Evolutionary conservation across 1,284 basidiomycete genomes (phyloP).

Genomic region (Omphalotus olearius): DNA sequence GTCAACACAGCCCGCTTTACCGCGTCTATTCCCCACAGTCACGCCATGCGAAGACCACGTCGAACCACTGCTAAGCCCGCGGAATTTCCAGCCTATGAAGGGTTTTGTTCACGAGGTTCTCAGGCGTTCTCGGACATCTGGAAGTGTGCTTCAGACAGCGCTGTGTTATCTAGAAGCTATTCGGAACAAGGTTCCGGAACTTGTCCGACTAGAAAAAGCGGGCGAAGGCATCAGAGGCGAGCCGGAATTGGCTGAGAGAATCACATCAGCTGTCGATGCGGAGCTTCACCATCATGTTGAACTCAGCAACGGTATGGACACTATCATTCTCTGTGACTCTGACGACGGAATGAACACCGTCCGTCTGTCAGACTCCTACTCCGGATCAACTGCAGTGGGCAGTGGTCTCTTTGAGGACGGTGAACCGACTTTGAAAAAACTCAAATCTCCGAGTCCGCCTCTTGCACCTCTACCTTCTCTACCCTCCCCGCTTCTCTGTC

Average conservation of each 20-base stretch:
- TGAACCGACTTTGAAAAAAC: slow-evolving; percentile 15
- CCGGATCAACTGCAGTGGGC: slow-evolving; percentile 5
- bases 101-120: slow-evolving; percentile 76
- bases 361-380: slow-evolving; percentile 28
- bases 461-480: slow-evolving; percentile 44
- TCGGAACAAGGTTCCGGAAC: slow-evolving; percentile 57
- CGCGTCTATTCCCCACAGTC: slow-evolving; percentile 20
- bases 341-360: slow-evolving; percentile 34
- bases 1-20: slow-evolving; percentile 32
- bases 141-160: slow-evolving; percentile 70
- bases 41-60: neutral
- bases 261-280: slow-evolving; percentile 41
- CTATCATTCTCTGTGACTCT: slow-evolving; percentile 6
- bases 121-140: slow-evolving; percentile 70
- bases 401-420: slow-evolving; percentile 7
- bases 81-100: slow-evolving; percentile 43
- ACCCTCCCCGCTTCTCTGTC: slow-evolving; percentile 82
- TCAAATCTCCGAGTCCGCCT: slow-evolving; percentile 19
- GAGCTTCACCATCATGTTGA: slow-evolving; percentile 33
- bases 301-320: slow-evolving; percentile 8
- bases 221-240: slow-evolving; percentile 35
- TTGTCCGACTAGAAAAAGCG: slow-evolving; percentile 46
- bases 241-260: slow-evolving; percentile 38
- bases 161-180: slow-evolving; percentile 77
- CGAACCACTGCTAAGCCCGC: slow-evolving; percentile 7